phyloP scores from a whole-genome alignment of 208 protist genomes.

The Leishmania gerbilli region DNA sequence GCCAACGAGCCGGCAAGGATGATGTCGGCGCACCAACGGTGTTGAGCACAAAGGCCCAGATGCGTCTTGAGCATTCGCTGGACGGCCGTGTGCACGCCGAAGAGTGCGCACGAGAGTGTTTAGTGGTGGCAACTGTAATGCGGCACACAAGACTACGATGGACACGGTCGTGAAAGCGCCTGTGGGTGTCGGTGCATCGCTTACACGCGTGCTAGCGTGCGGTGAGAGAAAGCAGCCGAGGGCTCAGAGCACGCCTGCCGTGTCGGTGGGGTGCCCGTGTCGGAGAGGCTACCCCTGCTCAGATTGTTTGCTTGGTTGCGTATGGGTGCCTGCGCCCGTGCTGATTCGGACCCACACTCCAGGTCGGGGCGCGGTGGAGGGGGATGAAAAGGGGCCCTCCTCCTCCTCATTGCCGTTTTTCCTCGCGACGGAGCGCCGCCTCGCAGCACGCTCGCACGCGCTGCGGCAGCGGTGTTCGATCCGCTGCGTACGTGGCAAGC shows the following conservation, averaged over 20 bases:
- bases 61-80: too few species aligned
- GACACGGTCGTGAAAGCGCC: neutral
- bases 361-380: neutral
- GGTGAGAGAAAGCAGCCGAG: neutral
- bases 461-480: neutral
- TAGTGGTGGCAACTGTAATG: neutral
- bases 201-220: neutral
- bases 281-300: neutral
- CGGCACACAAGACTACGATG: neutral
- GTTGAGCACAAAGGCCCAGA: neutral
- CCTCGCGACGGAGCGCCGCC: slow-evolving; percentile 3
- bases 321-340: neutral
- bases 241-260: neutral
- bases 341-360: neutral
- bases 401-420: neutral
- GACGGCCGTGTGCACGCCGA: neutral
- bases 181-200: neutral
- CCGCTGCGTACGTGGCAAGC: slow-evolving; percentile 1
- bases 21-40: too few species aligned
- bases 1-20: too few species aligned
- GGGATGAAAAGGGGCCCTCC: neutral
- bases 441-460: slow-evolving; percentile 5
- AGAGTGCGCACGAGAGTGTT: too few species aligned
- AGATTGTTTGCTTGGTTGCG: neutral
- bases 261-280: neutral